Percentiles rank a stretch among this genome's conserved stretches.
Evolutionary conservation across 148 eudicot species (phyloP).

Genomic region (Beta vulgaris): DNA sequence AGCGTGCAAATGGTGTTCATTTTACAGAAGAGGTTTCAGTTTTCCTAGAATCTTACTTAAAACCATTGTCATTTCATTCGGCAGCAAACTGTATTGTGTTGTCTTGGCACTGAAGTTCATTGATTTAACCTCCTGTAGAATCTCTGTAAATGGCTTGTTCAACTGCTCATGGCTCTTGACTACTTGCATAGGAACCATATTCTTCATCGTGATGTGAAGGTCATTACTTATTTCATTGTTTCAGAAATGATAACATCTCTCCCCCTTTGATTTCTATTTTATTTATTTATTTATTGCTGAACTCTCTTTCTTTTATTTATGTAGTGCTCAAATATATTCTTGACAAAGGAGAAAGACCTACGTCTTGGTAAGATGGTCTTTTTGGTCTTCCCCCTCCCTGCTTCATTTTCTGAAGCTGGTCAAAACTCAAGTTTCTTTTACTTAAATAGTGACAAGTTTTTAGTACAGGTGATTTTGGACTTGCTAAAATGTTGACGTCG

Average conservation of each 20-base stretch:
- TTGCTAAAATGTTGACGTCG: conserved; percentile 87
- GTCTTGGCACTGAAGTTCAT: conserved; percentile 6
- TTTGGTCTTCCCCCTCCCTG: background rate
- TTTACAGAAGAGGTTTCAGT: conserved; percentile 87
- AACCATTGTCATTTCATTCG: background rate
- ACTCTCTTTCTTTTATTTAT: conserved; percentile 20
- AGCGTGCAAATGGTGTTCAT: conserved; percentile 67
- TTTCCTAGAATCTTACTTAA: background rate
- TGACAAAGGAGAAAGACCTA: conserved; percentile 81
- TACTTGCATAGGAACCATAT: conserved; percentile 83
- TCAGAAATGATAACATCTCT: background rate
- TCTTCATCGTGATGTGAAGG: conserved; percentile 99
- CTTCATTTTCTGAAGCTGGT: background rate
- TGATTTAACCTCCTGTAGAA: conserved; percentile 46
- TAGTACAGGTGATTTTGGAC: conserved; percentile 97
- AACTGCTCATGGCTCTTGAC: conserved; percentile 89
- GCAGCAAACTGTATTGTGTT: conserved; percentile 6
- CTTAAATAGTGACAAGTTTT: conserved; percentile 14
- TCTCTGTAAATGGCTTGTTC: conserved; percentile 95
- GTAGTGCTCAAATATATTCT: conserved; percentile 96
- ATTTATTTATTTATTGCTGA: conserved; percentile 10
- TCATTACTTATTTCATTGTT: conserved; percentile 20
- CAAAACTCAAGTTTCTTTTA: background rate
- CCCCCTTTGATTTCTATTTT: background rate
- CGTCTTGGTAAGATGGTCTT: conserved; percentile 71